A percentile compares a stretch with the other conserved stretches of the same genome.
These are phyloP conservation scores for Collybiopsis luxurians DNA, from an alignment of 768 basidiomycete genomes.

Conservation along the genomic window DNA sequence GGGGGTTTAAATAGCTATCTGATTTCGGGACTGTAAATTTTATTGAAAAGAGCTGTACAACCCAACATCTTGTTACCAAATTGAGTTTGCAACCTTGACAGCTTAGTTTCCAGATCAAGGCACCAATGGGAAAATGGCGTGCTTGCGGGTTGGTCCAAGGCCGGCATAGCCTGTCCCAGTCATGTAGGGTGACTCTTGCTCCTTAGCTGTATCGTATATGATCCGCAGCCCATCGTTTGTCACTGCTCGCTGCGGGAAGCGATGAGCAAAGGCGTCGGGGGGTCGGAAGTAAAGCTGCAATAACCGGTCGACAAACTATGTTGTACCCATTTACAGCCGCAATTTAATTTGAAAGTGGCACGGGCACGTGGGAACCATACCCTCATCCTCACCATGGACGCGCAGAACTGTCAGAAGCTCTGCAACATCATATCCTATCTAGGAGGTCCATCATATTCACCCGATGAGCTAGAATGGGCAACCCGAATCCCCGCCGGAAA, in stretches of 20 bases:
- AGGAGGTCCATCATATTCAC: slow-evolving; percentile 26
- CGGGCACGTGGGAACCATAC: not conserved
- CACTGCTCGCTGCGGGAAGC: not conserved
- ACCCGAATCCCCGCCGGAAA: slow-evolving; percentile 28
- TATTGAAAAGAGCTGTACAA: not conserved
- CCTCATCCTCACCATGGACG: not conserved
- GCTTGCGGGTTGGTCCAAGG: not conserved
- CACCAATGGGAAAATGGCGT: not conserved
- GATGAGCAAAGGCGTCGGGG: not conserved
- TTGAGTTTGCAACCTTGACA: not conserved
- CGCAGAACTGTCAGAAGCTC: slow-evolving; percentile 2
- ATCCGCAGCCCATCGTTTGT: too few relatives aligned
- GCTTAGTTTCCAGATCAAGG: slow-evolving; percentile 1
- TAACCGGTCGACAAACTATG: not conserved
- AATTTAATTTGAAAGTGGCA: not conserved
- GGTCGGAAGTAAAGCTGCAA: not conserved
- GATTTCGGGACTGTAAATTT: not conserved
- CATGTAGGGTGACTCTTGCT: not conserved
- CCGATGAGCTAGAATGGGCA: slow-evolving; percentile 31
- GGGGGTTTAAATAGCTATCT: not conserved
- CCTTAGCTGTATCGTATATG: not conserved
- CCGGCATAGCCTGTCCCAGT: not conserved
- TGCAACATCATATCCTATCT: slow-evolving; percentile 21
- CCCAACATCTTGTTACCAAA: not conserved
- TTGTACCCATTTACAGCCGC: not conserved